Percentiles rank a stretch among this genome's conserved stretches.
Conservation (phyloP, 768 basidiomycete genomes). For the Tubosaeta brunneosetosa region DNA sequence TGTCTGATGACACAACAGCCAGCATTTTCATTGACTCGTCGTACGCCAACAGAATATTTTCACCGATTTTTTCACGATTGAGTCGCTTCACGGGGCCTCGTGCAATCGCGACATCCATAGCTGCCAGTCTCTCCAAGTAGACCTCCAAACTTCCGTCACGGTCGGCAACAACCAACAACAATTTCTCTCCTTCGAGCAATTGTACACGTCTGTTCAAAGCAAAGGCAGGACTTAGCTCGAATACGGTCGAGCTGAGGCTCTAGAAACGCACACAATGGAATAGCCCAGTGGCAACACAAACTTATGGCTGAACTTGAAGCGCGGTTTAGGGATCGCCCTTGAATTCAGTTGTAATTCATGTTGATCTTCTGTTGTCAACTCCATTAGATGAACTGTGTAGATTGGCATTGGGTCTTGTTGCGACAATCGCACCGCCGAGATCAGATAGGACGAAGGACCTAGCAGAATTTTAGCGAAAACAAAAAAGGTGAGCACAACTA, state of each 20-base stretch:
- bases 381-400: constrained; percentile 24
- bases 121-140: constrained; percentile 33
- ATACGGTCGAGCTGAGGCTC: not conserved
- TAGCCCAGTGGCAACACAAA: constrained; percentile 20
- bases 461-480: not conserved
- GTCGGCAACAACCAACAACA: constrained; percentile 41
- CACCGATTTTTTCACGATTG: constrained; percentile 44
- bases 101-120: constrained; percentile 31
- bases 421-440: constrained; percentile 5
- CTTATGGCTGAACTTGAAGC: constrained; percentile 9
- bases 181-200: constrained; percentile 35
- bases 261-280: constrained; percentile 13
- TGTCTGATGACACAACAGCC: constrained; percentile 40
- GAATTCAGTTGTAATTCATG: constrained; percentile 25
- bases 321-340: constrained; percentile 19
- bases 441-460: not conserved
- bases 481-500: not conserved
- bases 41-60: constrained; percentile 41
- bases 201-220: constrained; percentile 32
- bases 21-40: constrained; percentile 51
- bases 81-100: constrained; percentile 30
- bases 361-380: constrained; percentile 25
- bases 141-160: constrained; percentile 32
- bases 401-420: constrained; percentile 14
- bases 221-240: not conserved